Percentiles rank a stretch among this genome's conserved stretches.
phyloP scores from a whole-genome alignment of 495 filamentous ascomycete species.

The Penicillium verhagenii region DNA sequence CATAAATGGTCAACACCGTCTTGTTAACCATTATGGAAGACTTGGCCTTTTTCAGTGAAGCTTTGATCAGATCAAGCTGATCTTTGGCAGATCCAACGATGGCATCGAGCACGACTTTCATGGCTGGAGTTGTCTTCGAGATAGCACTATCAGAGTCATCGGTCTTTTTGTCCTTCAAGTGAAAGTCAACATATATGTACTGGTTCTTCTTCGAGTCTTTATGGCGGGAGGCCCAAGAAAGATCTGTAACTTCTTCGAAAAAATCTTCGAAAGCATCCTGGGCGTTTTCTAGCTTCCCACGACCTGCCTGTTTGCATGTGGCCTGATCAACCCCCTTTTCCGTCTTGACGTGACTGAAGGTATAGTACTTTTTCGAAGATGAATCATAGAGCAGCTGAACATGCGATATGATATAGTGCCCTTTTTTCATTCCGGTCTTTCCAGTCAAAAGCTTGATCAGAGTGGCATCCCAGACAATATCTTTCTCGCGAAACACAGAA shows the following conservation, averaged over 20 bases:
- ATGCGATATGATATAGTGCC: background rate
- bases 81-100: background rate
- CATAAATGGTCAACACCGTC: background rate
- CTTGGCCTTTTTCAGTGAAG: background rate
- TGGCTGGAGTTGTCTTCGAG: background rate
- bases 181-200: conserved; percentile 3
- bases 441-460: background rate
- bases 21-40: background rate
- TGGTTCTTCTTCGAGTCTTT: background rate
- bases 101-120: background rate
- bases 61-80: background rate
- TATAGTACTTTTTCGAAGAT: background rate
- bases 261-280: background rate
- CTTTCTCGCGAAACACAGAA: conserved; percentile 8
- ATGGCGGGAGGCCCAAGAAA: conserved; percentile 10
- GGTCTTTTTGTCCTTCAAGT: background rate
- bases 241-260: conserved; percentile 3
- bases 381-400: conserved; percentile 10
- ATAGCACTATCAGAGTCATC: background rate
- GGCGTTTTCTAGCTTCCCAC: conserved; percentile 3
- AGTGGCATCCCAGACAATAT: conserved; percentile 10
- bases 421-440: background rate
- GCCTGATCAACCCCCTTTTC: background rate
- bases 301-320: background rate
- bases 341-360: background rate